A percentile compares a stretch with the other conserved stretches of the same genome.
Evolutionary conservation across 2,329 filamentous ascomycete genomes (phyloP).

Genomic region (Magnaporthiopsis poae): DNA sequence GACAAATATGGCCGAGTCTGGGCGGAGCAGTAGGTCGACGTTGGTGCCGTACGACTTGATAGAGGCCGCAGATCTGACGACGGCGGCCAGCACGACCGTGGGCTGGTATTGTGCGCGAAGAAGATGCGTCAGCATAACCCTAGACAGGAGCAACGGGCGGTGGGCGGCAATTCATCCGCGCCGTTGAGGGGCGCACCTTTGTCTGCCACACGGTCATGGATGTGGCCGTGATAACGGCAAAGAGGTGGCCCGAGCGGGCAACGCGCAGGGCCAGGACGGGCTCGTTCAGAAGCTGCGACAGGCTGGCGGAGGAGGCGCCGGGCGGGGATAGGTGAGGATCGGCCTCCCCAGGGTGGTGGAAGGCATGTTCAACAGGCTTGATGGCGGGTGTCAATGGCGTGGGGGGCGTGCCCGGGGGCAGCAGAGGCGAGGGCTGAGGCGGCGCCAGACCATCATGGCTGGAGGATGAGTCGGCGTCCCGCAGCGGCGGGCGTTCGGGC

Average conservation of each 20-base stretch:
- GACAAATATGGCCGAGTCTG: constrained; percentile 85
- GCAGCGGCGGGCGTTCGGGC: constrained; percentile 14
- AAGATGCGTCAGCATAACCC: background rate
- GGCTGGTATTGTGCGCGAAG: constrained; percentile 44
- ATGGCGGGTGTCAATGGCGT: constrained; percentile 50
- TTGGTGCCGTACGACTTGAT: constrained; percentile 77
- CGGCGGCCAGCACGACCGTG: constrained; percentile 74
- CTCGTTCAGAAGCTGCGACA: constrained; percentile 42
- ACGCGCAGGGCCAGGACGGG: constrained; percentile 65
- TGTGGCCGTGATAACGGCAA: constrained; percentile 76
- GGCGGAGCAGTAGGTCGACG: constrained; percentile 71
- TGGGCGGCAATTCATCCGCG: background rate
- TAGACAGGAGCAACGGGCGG: background rate
- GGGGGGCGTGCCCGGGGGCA: constrained; percentile 35
- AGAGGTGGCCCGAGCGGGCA: constrained; percentile 69
- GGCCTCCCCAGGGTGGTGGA: constrained; percentile 22
- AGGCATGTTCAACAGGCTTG: constrained; percentile 48
- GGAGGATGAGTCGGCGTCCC: constrained; percentile 17
- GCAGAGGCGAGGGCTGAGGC: constrained; percentile 20
- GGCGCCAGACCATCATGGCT: constrained; percentile 25
- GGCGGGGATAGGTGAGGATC: constrained; percentile 17
- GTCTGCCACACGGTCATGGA: constrained; percentile 95
- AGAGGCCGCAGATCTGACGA: constrained; percentile 72
- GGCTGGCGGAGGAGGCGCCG: constrained; percentile 18
- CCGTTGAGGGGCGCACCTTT: constrained; percentile 48